These are phyloP conservation scores for Massariosphaeria phaeospora DNA, from an alignment of 495 filamentous ascomycete species.

Conservation along the genomic window DNA sequence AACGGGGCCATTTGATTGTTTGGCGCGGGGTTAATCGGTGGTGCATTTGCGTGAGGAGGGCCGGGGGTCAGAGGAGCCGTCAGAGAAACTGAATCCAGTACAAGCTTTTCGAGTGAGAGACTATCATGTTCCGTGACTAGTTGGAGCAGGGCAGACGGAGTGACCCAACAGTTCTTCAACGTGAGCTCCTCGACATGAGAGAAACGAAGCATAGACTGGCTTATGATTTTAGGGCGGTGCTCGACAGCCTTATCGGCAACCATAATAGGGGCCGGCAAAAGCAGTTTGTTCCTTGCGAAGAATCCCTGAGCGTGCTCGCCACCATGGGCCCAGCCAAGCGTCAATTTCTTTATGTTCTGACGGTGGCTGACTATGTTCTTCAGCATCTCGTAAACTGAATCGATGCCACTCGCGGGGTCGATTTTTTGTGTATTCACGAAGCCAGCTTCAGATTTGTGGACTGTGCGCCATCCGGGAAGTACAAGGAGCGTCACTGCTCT, in stretches of 20 bases:
- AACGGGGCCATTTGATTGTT: no score
- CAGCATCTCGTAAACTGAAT: slow-evolving; percentile 45
- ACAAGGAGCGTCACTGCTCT: slow-evolving; percentile 45
- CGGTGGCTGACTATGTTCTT: slow-evolving; percentile 39
- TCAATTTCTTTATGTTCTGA: slow-evolving; percentile 46
- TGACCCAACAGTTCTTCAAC: slow-evolving; percentile 41
- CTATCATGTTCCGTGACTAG: slow-evolving; percentile 31
- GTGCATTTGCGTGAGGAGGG: no score
- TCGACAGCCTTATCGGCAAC: neutral
- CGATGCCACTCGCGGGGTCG: slow-evolving; percentile 43
- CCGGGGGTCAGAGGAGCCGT: no score
- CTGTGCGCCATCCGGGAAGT: slow-evolving; percentile 52
- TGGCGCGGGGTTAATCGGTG: no score
- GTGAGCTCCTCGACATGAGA: slow-evolving; percentile 37
- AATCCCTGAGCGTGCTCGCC: slow-evolving; percentile 53
- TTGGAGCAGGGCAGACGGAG: slow-evolving; percentile 29
- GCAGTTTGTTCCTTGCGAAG: slow-evolving; percentile 47
- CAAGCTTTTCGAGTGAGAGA: slow-evolving; percentile 27
- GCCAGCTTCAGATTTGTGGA: slow-evolving; percentile 41
- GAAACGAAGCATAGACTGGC: slow-evolving; percentile 21
- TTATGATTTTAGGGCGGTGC: neutral
- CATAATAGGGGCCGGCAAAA: slow-evolving; percentile 46
- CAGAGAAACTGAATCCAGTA: slow-evolving; percentile 38
- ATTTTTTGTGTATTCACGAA: slow-evolving; percentile 41
- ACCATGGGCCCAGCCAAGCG: slow-evolving; percentile 53